Percentiles rank a stretch among this genome's conserved stretches.
These are phyloP conservation scores for Batkoa obscura DNA, from an alignment of 371 early-diverging fungal genomes.

Conservation along the genomic window DNA sequence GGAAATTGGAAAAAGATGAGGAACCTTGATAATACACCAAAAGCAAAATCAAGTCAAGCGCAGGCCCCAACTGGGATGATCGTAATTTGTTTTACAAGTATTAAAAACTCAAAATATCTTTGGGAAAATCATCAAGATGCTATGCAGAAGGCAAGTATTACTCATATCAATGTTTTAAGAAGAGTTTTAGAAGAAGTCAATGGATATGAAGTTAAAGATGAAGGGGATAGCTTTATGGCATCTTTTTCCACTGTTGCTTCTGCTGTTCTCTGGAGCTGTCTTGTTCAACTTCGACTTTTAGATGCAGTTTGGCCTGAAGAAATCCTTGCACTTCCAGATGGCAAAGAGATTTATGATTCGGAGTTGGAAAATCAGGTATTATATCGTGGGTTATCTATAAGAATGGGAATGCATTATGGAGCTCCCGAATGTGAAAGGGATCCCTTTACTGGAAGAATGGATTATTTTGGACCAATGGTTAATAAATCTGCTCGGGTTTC, in stretches of 20 bases:
- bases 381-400: slow-evolving; percentile 73
- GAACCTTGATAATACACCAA: neutral
- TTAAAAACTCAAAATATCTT: slow-evolving; percentile 79
- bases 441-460: slow-evolving; percentile 81
- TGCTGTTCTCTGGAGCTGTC: slow-evolving; percentile 83
- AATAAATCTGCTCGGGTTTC: slow-evolving; percentile 77
- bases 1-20: neutral
- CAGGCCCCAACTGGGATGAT: slow-evolving; percentile 63
- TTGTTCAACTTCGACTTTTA: slow-evolving; percentile 66
- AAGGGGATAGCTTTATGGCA: slow-evolving; percentile 94
- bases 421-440: slow-evolving; percentile 77
- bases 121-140: slow-evolving; percentile 80
- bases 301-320: slow-evolving; percentile 84
- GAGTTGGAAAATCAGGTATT: slow-evolving; percentile 26
- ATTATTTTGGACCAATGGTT: slow-evolving; percentile 91
- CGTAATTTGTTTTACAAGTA: slow-evolving; percentile 86
- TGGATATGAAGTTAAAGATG: slow-evolving; percentile 95
- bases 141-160: slow-evolving; percentile 76
- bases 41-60: slow-evolving; percentile 12
- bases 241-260: slow-evolving; percentile 68
- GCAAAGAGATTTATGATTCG: slow-evolving; percentile 47
- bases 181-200: slow-evolving; percentile 58
- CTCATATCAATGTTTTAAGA: slow-evolving; percentile 74
- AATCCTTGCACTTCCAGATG: slow-evolving; percentile 58
- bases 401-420: slow-evolving; percentile 93